Evolutionary conservation across 1,284 basidiomycete species (phyloP), one percentile per base, ranked within the genome.

Genomic region (Hypsizygus ulmarius): DNA sequence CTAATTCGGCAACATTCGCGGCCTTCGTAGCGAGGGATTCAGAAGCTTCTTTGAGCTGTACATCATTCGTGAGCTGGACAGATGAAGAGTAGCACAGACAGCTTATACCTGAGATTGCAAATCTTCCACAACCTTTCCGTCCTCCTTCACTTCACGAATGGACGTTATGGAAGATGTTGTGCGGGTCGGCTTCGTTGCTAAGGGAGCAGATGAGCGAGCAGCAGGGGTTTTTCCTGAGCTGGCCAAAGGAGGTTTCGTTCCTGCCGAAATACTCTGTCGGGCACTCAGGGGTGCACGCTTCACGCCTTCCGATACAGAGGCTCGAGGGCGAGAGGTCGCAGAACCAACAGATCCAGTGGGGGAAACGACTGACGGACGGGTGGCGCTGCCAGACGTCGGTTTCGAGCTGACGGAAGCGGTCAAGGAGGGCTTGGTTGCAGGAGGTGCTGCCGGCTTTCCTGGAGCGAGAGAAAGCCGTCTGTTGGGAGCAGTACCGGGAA

Each of bases 81-180:
- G 46, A 52, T 35, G 37, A n/a, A 41, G 16, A 43, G 50, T 29
- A 53, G 51, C 45, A 2, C 37, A 40, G 28, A 44, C 57, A 5
- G 10, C 16, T 39, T 67, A 40, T 59, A 80, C 87, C 77, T 87
- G 82, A 45, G 61, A 67, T 61, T 84, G 81, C 16, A 88, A 56
- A 45, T 81, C 82, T 45, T 77, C 74, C 18, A 79, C 54, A 12
- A 64, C 73, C 56, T 78, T 78, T n/a, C 63, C 69, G 55, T 82
- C 81, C 54, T 81, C 83, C 54, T 76, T 79, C 9, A 84, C 70
- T 57, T 87, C 87, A 50, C 72, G 77, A 50, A 89, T 81, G 3
- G 87, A 86, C 10, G 84, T 77, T 41, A 89, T 80, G 3, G 87
- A 88, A 11, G 73, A 69, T 19, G 76, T 59, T 16, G 76, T 65